These are phyloP conservation scores for Arxiozyma slooffiae DNA, from an alignment of 1,139 yeast species.

Conservation along the genomic window DNA sequence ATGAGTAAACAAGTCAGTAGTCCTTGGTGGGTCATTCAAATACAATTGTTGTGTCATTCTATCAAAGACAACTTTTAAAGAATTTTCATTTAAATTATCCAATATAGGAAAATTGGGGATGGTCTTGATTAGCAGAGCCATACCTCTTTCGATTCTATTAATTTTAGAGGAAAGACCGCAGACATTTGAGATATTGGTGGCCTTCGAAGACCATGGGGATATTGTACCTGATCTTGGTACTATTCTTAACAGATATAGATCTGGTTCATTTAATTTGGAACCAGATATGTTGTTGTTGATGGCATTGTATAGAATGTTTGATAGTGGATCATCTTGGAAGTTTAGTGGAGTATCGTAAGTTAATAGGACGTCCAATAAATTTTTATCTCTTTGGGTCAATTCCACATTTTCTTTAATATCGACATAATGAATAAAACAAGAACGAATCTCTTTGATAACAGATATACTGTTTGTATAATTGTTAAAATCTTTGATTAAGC, in stretches of 20 bases:
- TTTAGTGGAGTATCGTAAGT: constrained; percentile 68
- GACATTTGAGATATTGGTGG: constrained; percentile 84
- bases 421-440: constrained; percentile 76
- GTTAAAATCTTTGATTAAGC: constrained; percentile 63
- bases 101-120: constrained; percentile 57
- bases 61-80: constrained; percentile 70
- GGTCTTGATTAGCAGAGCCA: constrained; percentile 61
- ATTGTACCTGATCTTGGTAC: constrained; percentile 93
- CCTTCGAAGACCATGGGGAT: constrained; percentile 99
- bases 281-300: constrained; percentile 24
- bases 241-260: constrained; percentile 58
- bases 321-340: constrained; percentile 37
- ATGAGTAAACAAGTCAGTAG: constrained; percentile 63
- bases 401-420: constrained; percentile 37
- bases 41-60: constrained; percentile 85
- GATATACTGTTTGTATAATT: constrained; percentile 39
- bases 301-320: constrained; percentile 40
- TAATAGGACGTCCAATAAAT: constrained; percentile 54
- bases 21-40: constrained; percentile 49
- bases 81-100: constrained; percentile 42
- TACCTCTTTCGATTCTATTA: constrained; percentile 84
- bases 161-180: constrained; percentile 69
- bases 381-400: constrained; percentile 33
- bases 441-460: constrained; percentile 58
- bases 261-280: constrained; percentile 35